Evolutionary conservation across 1,139 yeast genomes (phyloP).

Genomic region (Taiozyma onychis): DNA sequence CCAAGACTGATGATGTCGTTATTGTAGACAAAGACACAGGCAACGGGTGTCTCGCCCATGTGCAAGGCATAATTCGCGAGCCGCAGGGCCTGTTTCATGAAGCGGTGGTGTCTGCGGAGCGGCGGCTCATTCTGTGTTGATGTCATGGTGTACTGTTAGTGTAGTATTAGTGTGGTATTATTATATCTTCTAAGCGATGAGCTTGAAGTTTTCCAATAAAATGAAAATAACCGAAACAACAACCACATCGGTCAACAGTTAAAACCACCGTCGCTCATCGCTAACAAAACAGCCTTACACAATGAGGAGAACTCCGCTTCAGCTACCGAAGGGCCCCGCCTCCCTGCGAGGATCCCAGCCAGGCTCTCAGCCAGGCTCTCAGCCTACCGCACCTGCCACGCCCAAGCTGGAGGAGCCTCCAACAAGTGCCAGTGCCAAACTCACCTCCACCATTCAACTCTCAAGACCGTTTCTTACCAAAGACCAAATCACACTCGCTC

Average conservation of each 20-base stretch:
- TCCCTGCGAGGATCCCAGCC: neutral
- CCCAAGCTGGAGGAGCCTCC: neutral
- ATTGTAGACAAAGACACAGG: constrained; percentile 56
- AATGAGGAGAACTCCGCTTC: neutral
- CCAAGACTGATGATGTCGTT: constrained; percentile 66
- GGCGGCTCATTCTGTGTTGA: neutral
- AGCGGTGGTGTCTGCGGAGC: constrained; percentile 19
- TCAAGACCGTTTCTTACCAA: constrained; percentile 62
- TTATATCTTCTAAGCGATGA: neutral
- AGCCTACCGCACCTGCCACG: neutral
- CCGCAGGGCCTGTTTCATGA: constrained; percentile 45
- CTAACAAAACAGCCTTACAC: neutral
- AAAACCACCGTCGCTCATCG: no score
- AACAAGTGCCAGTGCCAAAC: neutral
- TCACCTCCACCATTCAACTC: constrained; percentile 36
- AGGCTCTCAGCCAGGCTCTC: neutral
- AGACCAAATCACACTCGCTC: constrained; percentile 49
- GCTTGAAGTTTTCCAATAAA: neutral
- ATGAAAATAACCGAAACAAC: neutral
- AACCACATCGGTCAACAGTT: no score
- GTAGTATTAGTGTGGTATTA: neutral
- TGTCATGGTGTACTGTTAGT: neutral
- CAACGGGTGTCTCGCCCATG: constrained; percentile 66
- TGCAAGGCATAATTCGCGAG: constrained; percentile 52
- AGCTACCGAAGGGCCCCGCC: neutral